Base-by-base conservation (phyloP, 2,329 filamentous ascomycete species). In the Aspergillus persii region DNA sequence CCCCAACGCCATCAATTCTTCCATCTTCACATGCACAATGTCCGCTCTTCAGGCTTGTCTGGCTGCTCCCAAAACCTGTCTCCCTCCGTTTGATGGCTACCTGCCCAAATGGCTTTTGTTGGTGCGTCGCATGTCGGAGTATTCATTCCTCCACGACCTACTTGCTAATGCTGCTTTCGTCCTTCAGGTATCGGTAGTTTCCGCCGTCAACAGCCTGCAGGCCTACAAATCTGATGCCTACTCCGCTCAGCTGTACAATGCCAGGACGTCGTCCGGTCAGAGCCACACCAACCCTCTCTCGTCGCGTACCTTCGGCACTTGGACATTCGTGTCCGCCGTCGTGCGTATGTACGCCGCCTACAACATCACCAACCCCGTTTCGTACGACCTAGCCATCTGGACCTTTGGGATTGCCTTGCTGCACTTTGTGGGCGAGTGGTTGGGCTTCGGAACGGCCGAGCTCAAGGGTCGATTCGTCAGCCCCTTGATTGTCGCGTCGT, bases 311-410 rank as follows among this genome's bases (percentile, higher is more conserved):
- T 96, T 96, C 74, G 92, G 90, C 56, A 95, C 91, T 31, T 97
- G 92, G 88, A 96, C 93, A 0, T 83, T 94, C 59, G 81, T 96
- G 59, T 88, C 89, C 5, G 85, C 87, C 59, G 79, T 96, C 53
- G 83, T 96, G 49, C 86, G 93, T 54, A 79, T 92, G 65, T 96
- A 96, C 71, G 91, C 91, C 4, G 90, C 91, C 36, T 96, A 96
- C 78, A 83, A 96, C 74, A 86, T 96, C 63, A 81, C 86, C 65
- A 83, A 91, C 61, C 84, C 85, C 1, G 83, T 84, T 49, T 81
- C 93, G 56, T 97, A 96, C 75, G 85, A 95, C 73, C 80, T 97
- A 59, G 89, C 89, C 15, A 79, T 95, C 65, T 91, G 89, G 84
- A 95, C 90, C 7, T 96, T 94, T 74, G 83, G 86, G 1, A 82